These are phyloP conservation scores for Penicillium sp. DNA, from an alignment of 2,329 filamentous ascomycete genomes.

Conservation along the genomic window DNA sequence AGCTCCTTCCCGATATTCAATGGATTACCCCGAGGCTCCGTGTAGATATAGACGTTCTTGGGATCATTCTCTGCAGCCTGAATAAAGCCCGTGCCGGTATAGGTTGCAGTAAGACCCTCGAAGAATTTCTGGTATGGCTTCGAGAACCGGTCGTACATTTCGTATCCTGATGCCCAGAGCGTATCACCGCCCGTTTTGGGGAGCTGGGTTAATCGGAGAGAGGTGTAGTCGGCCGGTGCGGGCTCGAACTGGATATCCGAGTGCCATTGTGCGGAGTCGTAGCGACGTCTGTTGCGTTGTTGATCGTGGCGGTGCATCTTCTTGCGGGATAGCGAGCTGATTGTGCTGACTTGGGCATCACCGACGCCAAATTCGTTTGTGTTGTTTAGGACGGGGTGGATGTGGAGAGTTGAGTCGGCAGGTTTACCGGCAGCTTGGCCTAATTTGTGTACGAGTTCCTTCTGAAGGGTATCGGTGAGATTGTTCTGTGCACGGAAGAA, in stretches of 20 bases:
- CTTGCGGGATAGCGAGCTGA: constrained; percentile 58
- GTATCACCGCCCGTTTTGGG: constrained; percentile 62
- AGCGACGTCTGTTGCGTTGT: constrained; percentile 35
- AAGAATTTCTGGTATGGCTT: constrained; percentile 58
- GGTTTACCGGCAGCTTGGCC: constrained; percentile 62
- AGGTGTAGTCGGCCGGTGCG: constrained; percentile 62
- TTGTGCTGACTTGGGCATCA: constrained; percentile 64
- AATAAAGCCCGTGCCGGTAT: constrained; percentile 52
- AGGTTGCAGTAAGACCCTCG: constrained; percentile 58
- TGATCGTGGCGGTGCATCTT: constrained; percentile 42
- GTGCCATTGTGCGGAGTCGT: constrained; percentile 53
- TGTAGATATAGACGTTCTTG: constrained; percentile 34
- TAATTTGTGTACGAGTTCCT: constrained; percentile 61
- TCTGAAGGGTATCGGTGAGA: constrained; percentile 63
- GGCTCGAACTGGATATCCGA: constrained; percentile 67
- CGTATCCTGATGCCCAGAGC: constrained; percentile 67
- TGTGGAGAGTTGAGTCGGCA: constrained; percentile 57
- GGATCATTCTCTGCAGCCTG: constrained; percentile 42
- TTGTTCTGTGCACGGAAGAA: constrained; percentile 67
- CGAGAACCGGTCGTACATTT: constrained; percentile 65
- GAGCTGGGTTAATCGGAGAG: constrained; percentile 57
- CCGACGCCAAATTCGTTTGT: constrained; percentile 53
- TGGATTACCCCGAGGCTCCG: constrained; percentile 51
- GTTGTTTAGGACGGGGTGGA: constrained; percentile 60
- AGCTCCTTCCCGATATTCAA: constrained; percentile 56